A percentile compares a stretch with the other conserved stretches of the same genome.
These are phyloP conservation scores for Botrytis aclada DNA, from an alignment of 2,329 filamentous ascomycete species.

Conservation along the genomic window DNA sequence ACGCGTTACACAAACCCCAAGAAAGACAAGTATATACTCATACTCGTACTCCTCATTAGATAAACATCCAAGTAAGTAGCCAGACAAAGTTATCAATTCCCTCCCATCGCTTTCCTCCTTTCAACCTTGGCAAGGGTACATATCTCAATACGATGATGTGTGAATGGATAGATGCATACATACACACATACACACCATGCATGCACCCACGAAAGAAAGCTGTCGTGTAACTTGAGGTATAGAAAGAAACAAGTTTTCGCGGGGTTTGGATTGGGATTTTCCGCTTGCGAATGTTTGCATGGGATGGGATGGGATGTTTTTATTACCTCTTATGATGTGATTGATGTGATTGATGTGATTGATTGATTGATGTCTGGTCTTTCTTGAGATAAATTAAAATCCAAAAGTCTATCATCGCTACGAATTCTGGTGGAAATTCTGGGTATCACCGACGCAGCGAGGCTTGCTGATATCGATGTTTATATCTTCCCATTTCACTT, in stretches of 20 bases:
- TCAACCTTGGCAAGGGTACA: neutral
- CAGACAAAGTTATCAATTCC: neutral
- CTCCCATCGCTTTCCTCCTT: neutral
- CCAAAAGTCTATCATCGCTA: neutral
- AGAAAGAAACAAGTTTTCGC: no score
- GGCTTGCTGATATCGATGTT: neutral
- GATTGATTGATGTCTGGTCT: neutral
- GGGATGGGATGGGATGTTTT: neutral
- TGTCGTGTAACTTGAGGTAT: no score
- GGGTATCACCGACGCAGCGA: neutral
- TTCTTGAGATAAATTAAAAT: neutral
- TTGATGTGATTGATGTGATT: no score
- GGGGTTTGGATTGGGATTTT: no score
- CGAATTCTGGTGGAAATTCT: neutral
- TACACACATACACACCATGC: neutral
- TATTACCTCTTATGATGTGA: neutral
- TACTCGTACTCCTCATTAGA: no score
- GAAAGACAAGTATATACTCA: neutral
- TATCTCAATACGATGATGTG: neutral
- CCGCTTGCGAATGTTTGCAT: neutral
- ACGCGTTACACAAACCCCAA: no score
- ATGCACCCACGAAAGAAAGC: no score
- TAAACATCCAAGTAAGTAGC: no score
- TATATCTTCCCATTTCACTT: no score
- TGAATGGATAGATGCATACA: neutral